These are phyloP conservation scores for Avena insularis DNA, from an alignment of 176 grass and related monocot genomes.

Conservation along the genomic window DNA sequence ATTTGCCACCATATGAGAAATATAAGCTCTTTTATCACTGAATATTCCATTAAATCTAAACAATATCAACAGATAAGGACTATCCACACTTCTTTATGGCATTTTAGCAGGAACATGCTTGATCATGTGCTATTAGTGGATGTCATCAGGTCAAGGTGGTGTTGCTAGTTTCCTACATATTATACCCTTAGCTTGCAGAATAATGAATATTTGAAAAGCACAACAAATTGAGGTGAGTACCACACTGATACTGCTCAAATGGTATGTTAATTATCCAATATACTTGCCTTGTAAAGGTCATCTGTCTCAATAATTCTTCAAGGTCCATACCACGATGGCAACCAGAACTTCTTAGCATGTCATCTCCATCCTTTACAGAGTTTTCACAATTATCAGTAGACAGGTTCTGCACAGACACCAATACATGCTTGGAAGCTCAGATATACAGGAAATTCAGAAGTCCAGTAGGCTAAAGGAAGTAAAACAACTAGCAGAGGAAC, in stretches of 20 bases:
- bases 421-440: neutral
- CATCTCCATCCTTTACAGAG: constrained; percentile 38
- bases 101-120: neutral
- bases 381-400: constrained; percentile 31
- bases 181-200: constrained; percentile 12
- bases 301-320: constrained; percentile 60
- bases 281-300: constrained; percentile 61
- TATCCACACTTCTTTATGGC: neutral
- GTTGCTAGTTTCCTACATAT: neutral
- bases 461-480: neutral
- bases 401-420: constrained; percentile 38
- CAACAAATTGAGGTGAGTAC: neutral
- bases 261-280: too few relatives aligned
- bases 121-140: neutral
- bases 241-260: constrained; percentile 1
- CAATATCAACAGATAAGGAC: neutral
- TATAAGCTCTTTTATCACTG: neutral
- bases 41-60: neutral
- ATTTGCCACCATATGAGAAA: neutral
- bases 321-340: constrained; percentile 30
- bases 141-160: neutral
- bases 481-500: constrained; percentile 4
- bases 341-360: constrained; percentile 33
- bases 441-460: constrained; percentile 18
- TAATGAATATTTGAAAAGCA: neutral